Evolutionary conservation across 139 green algal species (phyloP), one percentile per base, ranked within the genome.

Genomic region (Tetradesmus lagerheimii): DNA sequence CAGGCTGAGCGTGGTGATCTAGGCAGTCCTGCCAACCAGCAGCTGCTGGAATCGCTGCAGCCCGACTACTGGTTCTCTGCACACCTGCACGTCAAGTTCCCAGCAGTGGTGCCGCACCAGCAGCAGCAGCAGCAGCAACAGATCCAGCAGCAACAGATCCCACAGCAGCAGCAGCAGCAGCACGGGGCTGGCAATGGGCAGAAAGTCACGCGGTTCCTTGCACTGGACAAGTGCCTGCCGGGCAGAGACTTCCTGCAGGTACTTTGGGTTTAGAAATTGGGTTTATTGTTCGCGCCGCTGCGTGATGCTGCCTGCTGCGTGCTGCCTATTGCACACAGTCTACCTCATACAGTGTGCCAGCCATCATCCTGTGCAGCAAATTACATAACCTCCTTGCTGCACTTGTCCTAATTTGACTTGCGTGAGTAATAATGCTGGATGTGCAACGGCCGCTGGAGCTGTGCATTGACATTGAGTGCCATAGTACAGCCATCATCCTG

Each of bases 151-250:
- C 31, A 75, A 39, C 81, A 47, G 80, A 9, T 5, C 66, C 25
- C 23, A 31, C 82, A 90, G 80, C 80, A 88, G 80, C 83, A 81
- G 76, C 78, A 50, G 85, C 87, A 80, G 80, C 53, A 57, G 57
- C 83, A 23, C 0, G 1, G 15, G 62, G 35, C 31, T 47, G 66
- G 57, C 50, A 64, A 64, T 29, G 31, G 88, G 50, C 67, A 35
- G 38, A 62, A 76, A 35, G 62, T 41, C n/a, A 99, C 97, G 0
- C 90, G 93, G 1, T 99, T 99, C 90, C 92, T 99, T 62, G 96
- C 98, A 0, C 92, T 99, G 41, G 98, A 99, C 95, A 99, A 99
- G 94, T 99, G 97, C 94, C 93, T 99, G 25, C 98, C 98, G 1
- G 91, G 94, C 4, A 80, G 97, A 31, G 92, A 97, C 83, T 99